A percentile compares a stretch with the other conserved stretches of the same genome.
Conservation (phyloP, 805 yeast species). For the Kodamaea fukazawae region DNA sequence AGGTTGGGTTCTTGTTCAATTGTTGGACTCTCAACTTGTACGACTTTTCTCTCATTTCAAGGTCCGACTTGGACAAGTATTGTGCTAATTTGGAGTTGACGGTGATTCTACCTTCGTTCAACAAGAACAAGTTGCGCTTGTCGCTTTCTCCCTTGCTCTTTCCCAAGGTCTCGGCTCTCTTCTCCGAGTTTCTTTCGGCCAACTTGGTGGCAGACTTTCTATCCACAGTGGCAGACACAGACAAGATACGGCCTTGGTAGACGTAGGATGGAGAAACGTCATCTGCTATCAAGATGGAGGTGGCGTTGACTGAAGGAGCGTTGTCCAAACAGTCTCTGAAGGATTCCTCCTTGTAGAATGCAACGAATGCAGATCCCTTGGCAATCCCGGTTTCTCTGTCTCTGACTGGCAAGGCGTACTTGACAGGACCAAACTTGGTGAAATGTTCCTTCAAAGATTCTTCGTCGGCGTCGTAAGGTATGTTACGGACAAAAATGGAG, state of each 20-base stretch:
- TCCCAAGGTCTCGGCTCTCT: conserved; percentile 75
- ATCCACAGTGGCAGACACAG: conserved; percentile 81
- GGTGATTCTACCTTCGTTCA: conserved; percentile 92
- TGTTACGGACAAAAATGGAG: conserved; percentile 84
- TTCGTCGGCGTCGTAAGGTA: conserved; percentile 90
- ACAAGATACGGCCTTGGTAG: conserved; percentile 86
- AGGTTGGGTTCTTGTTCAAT: conserved; percentile 82
- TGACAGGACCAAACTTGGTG: conserved; percentile 76
- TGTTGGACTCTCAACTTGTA: conserved; percentile 84
- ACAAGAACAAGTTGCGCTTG: conserved; percentile 75
- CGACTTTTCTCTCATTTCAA: conserved; percentile 86
- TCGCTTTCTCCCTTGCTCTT: conserved; percentile 79
- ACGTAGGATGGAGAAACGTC: conserved; percentile 89
- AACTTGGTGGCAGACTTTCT: conserved; percentile 75
- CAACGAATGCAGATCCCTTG: conserved; percentile 93
- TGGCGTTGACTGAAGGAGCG: conserved; percentile 69
- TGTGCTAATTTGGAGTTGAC: conserved; percentile 76
- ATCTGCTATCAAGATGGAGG: conserved; percentile 80
- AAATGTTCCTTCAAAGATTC: conserved; percentile 80
- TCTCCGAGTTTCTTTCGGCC: conserved; percentile 67
- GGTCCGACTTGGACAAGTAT: conserved; percentile 63
- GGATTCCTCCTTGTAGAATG: conserved; percentile 62
- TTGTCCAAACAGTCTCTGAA: conserved; percentile 65
- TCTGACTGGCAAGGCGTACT: conserved; percentile 89
- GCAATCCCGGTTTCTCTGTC: conserved; percentile 85